Base-by-base conservation (phyloP, 345 rosid genomes). In the Pistacia atlantica region DNA sequence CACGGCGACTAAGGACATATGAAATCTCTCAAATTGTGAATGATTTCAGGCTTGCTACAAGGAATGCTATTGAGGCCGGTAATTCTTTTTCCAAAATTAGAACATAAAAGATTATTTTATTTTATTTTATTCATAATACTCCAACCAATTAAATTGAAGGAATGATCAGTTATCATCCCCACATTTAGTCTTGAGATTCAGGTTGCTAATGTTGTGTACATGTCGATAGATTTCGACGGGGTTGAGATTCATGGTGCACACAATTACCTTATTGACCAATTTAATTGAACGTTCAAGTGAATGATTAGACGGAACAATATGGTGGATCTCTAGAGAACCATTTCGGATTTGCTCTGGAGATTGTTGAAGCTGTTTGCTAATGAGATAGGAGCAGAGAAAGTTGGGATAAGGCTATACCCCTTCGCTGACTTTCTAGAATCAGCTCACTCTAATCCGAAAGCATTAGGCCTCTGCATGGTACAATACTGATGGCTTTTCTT, bases 1-100 rank as follows among this genome's bases (percentile, higher is more conserved):
- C 97, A 0, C 81, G 93, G 75, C 84, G 84, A 25, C 72, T 92
- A 52, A 73, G 79, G 38, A 82, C 90, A 31, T 90, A 88, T 46
- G 94, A 93, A 82, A 91, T 93, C 72, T 92, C 96, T 20, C 72
- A 80, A 63, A 78, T 88, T 75, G 88, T 93, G 79, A 81, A 88
- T 66, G 90, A 93, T 67, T 93, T 86, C 63, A 86, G 92, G 68
- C 78, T 86, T 77, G 95, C 97, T 64, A 92, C 97, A 38, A 83
- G 90, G 82, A 92, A 92, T 69, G 97, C 95, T 8, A 86, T 87
- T 28, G 95, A 89, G 82, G 97, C 96, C 38, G 94, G 97, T 91
- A 87, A 69, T 67, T 54, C 61, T 31, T 18, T 2, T 31, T 31
- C 33, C 33, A 31, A 31, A 11, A 25, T 10, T 46, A 2, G 90